Evolutionary conservation across 2,329 filamentous ascomycete species (phyloP), one percentile per base, ranked within the genome.

Genomic region (Xylaria hypoxylon): DNA sequence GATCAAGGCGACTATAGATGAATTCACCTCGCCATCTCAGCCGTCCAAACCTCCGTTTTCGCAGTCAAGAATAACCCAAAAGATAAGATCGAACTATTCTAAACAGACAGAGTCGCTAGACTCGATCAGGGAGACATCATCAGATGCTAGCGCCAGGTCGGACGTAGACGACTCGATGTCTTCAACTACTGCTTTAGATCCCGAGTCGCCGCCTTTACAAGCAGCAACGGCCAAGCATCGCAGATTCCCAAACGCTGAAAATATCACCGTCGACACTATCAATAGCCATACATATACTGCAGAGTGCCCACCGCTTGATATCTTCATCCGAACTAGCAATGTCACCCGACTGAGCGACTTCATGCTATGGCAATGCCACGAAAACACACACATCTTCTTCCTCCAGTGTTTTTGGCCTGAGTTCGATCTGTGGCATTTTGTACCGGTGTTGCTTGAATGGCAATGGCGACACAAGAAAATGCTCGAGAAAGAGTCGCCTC

Each of bases 291-390:
- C 96, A 82, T 96, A 97, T 80, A 98, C 95, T 3, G 88, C 91
- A 55, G 88, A 89, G 59, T 90, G 92, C 68, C 96, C 96, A 17
- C 96, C 96, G 0, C 83, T 98, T 47, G 96, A 99, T 76, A 86
- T 99, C 13, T 89, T 99, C 61, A 87, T 99, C 57, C 89, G 96
- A 57, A 99, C 96, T 4, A 97, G 94, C 69, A 95, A 94, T 31
- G 96, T 99, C 15, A 91, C 94, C 79, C 87, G 96, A 55, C 83
- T 99, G 65, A 97, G 94, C 76, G 96, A 99, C 78, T 99, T 98
- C 75, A 96, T 99, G 94, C 89, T 99, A 38, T 99, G 96, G 96
- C 96, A 99, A 80, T 96, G 93, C 74, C 94, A 98, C 76, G 89
- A 97, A 76, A 86, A 95, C 70, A 97, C 96, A 0, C 92, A 97